Percentiles rank a stretch among this genome's conserved stretches.
Evolutionary conservation across 176 grass and related monocot species (phyloP).

Genomic region (Saccharum officinarum): DNA sequence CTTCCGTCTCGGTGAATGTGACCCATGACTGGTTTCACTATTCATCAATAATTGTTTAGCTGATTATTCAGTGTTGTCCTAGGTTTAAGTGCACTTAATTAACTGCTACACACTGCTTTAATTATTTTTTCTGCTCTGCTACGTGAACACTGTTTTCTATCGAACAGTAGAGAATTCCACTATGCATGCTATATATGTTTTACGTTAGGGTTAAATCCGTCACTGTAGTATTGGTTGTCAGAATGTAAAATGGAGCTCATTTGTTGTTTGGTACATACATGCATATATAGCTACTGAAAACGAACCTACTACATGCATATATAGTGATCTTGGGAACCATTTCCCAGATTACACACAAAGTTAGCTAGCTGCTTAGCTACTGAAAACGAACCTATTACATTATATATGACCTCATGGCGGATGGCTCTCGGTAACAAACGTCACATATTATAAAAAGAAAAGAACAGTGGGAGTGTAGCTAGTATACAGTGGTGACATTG

Average conservation of each 20-base stretch:
- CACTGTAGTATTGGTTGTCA: background rate
- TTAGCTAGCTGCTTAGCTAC: background rate
- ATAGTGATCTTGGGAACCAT: background rate
- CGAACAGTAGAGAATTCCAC: background rate
- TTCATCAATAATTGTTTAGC: background rate
- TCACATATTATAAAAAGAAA: too few relatives aligned
- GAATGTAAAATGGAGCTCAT: background rate
- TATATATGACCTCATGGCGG: background rate
- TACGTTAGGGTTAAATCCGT: background rate
- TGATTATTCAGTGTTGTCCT: background rate
- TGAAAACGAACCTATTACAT: background rate
- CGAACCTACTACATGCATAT: too few relatives aligned
- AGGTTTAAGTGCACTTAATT: background rate
- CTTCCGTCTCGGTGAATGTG: background rate
- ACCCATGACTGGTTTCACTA: slow-evolving; percentile 1
- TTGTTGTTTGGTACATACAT: background rate
- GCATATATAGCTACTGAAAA: too few relatives aligned
- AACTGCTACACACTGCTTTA: background rate
- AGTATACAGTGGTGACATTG: too few relatives aligned
- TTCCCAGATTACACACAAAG: background rate
- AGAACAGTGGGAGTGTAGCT: too few relatives aligned
- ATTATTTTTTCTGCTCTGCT: background rate
- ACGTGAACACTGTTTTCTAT: background rate
- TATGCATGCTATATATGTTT: too few relatives aligned
- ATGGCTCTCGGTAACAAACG: background rate